Evolutionary conservation across 169 alveolate genomes (phyloP).

Genomic region (Plasmodium fragile): DNA sequence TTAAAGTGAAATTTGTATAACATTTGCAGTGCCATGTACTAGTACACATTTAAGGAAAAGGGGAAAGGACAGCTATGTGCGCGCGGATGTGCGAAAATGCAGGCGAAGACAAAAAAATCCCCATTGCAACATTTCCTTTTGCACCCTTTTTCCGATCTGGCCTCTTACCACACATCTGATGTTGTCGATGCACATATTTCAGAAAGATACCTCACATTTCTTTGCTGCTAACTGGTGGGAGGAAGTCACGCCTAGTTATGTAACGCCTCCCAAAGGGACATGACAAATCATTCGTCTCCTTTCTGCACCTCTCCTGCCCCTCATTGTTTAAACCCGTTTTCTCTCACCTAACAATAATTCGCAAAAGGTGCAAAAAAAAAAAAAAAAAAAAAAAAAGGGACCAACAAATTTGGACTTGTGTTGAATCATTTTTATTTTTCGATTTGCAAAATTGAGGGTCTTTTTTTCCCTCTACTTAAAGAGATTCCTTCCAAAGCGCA

Average conservation of each 20-base stretch:
- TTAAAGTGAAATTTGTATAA: neutral
- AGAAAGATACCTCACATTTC: neutral
- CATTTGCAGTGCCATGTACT: neutral
- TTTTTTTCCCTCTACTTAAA: neutral
- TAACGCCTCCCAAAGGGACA: neutral
- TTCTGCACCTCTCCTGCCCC: neutral
- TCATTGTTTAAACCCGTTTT: neutral
- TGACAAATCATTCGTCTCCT: neutral
- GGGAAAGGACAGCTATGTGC: neutral
- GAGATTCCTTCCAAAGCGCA: neutral
- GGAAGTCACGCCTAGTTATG: neutral
- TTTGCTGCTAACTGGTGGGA: neutral
- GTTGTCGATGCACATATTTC: neutral
- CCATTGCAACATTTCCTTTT: neutral
- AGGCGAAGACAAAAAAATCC: neutral
- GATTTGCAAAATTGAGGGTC: neutral
- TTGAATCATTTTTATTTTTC: neutral
- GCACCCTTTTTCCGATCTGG: neutral
- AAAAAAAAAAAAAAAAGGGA: neutral
- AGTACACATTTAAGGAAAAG: neutral
- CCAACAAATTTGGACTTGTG: neutral
- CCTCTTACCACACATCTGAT: neutral
- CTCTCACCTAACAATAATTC: neutral
- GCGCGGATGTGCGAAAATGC: neutral
- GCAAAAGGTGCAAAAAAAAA: neutral